Conservation (phyloP, 768 basidiomycete species). For the Collybiopsis luxurians region DNA sequence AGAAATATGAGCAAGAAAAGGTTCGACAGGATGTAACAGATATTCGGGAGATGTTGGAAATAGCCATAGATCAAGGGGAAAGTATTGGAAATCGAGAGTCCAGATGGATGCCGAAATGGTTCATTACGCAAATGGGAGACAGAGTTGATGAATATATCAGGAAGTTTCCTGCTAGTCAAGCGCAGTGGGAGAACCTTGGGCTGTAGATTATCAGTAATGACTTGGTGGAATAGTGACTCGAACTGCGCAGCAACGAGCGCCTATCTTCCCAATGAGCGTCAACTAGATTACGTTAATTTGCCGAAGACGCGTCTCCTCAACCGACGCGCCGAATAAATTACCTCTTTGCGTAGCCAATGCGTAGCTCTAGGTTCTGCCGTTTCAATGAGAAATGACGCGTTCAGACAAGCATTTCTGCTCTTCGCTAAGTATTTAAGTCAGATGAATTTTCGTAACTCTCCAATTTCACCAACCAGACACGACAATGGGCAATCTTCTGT, state of each 20-base stretch:
- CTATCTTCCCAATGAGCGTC: no score
- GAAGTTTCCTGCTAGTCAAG: background rate
- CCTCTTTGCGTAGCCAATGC: no score
- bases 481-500: background rate
- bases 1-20: constrained; percentile 23
- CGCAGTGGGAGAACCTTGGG: constrained; percentile 14
- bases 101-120: constrained; percentile 13
- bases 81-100: background rate
- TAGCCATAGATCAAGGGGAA: constrained; percentile 11
- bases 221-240: background rate
- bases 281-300: no score
- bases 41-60: constrained; percentile 21
- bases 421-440: no score
- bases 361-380: no score
- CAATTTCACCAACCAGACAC: background rate
- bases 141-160: constrained; percentile 9
- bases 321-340: no score
- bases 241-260: no score
- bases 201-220: background rate
- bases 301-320: no score
- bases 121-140: constrained; percentile 4
- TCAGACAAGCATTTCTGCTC: no score
- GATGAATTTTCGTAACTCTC: no score
- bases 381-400: background rate
- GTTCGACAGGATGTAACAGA: constrained; percentile 23